phyloP scores from a whole-genome alignment of 495 filamentous ascomycete species.

The Hypoxylon trugodes region DNA sequence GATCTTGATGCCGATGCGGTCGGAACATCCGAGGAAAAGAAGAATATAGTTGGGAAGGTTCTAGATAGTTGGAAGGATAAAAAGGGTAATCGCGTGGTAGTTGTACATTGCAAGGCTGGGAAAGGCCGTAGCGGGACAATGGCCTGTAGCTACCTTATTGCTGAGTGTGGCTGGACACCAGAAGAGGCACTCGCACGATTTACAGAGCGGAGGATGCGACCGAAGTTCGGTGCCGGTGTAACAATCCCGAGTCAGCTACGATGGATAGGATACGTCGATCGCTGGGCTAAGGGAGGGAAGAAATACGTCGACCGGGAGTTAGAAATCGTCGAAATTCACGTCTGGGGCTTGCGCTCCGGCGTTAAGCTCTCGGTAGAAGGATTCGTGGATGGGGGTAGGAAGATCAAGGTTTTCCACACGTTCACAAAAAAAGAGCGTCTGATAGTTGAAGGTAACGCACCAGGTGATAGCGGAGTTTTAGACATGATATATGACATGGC shows the following conservation, averaged over 20 bases:
- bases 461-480: conserved; percentile 54
- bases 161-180: conserved; percentile 84
- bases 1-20: conserved; percentile 44
- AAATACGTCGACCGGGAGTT: conserved; percentile 82
- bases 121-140: conserved; percentile 94
- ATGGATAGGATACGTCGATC: conserved; percentile 89
- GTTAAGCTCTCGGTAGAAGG: conserved; percentile 89
- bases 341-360: conserved; percentile 88
- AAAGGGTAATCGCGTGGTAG: conserved; percentile 69
- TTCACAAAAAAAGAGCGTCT: conserved; percentile 78
- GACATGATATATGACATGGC: conserved; percentile 64
- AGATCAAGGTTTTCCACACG: conserved; percentile 82
- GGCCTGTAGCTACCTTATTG: conserved; percentile 86
- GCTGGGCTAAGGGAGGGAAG: conserved; percentile 78
- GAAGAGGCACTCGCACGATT: conserved; percentile 83
- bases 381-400: conserved; percentile 85
- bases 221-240: conserved; percentile 87
- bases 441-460: conserved; percentile 68
- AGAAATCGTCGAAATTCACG: conserved; percentile 87
- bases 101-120: conserved; percentile 97
- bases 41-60: conserved; percentile 37
- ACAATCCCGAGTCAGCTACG: conserved; percentile 90
- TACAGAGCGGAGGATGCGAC: conserved; percentile 87
- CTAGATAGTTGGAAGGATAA: conserved; percentile 34
- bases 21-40: conserved; percentile 17